A percentile compares a stretch with the other conserved stretches of the same genome.
Evolutionary conservation across 2,329 filamentous ascomycete species (phyloP).

Genomic region (Trichoderma sp.): DNA sequence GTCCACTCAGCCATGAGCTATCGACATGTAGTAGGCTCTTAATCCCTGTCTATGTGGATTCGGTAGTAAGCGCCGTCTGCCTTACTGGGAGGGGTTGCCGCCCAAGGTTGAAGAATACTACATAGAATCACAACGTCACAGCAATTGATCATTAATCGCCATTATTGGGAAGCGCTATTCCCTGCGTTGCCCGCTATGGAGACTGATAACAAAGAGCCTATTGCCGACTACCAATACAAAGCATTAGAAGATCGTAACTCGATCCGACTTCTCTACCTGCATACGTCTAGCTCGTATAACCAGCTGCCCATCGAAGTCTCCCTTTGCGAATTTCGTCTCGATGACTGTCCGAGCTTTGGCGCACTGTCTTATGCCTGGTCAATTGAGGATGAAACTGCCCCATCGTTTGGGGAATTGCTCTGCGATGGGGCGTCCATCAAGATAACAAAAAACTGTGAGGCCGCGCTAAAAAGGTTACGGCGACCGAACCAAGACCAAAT

Average conservation of each 20-base stretch:
- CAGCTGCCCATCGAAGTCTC: not conserved
- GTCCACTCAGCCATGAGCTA: not conserved
- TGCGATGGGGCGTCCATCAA: conserved; percentile 2
- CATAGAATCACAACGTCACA: not conserved
- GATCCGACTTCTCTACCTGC: conserved; percentile 2
- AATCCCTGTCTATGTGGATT: not conserved
- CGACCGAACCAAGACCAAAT: not conserved
- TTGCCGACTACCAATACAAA: not conserved
- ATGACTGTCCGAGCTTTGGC: not conserved
- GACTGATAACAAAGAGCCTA: not conserved
- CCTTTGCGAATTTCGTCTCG: not conserved
- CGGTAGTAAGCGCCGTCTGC: not conserved
- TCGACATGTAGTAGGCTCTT: not conserved
- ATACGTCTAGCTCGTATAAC: not conserved
- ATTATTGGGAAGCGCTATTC: not conserved
- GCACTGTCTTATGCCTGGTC: conserved; percentile 10
- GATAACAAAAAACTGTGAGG: not conserved
- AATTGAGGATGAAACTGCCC: not conserved
- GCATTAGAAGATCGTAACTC: not conserved
- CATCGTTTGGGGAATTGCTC: not conserved
- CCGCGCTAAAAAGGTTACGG: conserved; percentile 3
- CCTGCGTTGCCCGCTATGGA: not conserved
- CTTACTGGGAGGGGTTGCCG: not conserved
- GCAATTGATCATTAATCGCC: not conserved
- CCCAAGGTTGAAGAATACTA: not conserved